Evolutionary conservation across 2,329 filamentous ascomycete species (phyloP).

Genomic region (Alternaria triticina): DNA sequence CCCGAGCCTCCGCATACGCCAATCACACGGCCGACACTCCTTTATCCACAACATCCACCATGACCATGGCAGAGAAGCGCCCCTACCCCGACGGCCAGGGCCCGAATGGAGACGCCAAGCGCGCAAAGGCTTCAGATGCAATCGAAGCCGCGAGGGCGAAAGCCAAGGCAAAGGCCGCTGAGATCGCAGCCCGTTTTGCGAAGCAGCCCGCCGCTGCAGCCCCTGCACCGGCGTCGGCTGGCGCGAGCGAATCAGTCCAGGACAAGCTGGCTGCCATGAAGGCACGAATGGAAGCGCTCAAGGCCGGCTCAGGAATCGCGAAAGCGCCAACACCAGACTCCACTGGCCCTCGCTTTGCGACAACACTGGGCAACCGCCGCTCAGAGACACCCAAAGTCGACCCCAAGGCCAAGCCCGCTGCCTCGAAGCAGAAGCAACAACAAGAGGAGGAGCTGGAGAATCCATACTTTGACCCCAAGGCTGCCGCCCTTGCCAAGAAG

Average conservation of each 20-base stretch:
- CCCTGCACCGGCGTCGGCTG: constrained; percentile 18
- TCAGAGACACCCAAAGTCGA: constrained; percentile 47
- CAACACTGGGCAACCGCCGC: constrained; percentile 62
- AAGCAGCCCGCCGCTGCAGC: constrained; percentile 24
- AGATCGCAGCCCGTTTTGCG: constrained; percentile 43
- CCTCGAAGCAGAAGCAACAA: constrained; percentile 41
- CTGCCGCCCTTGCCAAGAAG: constrained; percentile 60
- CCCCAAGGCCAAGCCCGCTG: constrained; percentile 35
- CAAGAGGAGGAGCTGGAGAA: constrained; percentile 71
- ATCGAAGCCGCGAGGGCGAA: constrained; percentile 43
- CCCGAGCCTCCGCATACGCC: constrained; percentile 5
- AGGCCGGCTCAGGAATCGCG: constrained; percentile 68
- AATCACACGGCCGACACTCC: background rate
- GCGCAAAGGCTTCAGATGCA: constrained; percentile 47
- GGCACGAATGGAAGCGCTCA: constrained; percentile 40
- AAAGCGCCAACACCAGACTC: constrained; percentile 47
- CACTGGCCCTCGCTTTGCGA: constrained; percentile 60
- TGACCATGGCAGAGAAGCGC: constrained; percentile 53
- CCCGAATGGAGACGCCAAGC: constrained; percentile 41
- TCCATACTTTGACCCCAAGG: constrained; percentile 80
- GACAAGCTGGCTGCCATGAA: constrained; percentile 39
- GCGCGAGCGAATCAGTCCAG: constrained; percentile 21
- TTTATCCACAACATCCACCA: constrained; percentile 5
- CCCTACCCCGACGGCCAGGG: constrained; percentile 46
- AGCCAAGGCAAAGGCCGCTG: constrained; percentile 43